These are phyloP conservation scores for Fusarium euwallaceae DNA, from an alignment of 2,329 filamentous ascomycete genomes.

Conservation along the genomic window DNA sequence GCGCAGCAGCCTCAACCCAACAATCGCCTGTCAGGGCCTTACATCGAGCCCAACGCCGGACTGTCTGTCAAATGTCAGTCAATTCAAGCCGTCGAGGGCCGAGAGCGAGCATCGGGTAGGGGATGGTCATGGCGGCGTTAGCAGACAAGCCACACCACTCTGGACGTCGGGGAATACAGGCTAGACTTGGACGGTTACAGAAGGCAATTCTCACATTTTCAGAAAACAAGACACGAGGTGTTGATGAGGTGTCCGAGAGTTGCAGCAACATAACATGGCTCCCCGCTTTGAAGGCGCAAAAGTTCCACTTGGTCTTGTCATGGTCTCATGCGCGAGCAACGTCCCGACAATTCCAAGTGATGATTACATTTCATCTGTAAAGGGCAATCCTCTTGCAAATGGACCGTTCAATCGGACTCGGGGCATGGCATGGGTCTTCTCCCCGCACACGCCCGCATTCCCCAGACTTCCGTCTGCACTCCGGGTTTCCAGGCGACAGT, in stretches of 20 bases:
- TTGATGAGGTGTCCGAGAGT: constrained; percentile 12
- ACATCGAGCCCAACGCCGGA: constrained; percentile 16
- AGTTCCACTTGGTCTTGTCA: constrained; percentile 34
- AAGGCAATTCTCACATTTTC: constrained; percentile 28
- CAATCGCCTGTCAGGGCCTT: constrained; percentile 18
- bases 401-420: constrained; percentile 22
- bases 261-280: constrained; percentile 26
- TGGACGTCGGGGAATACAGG: constrained; percentile 4
- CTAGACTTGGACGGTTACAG: constrained; percentile 33
- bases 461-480: constrained; percentile 30
- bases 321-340: constrained; percentile 29
- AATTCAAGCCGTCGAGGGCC: constrained; percentile 28
- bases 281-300: constrained; percentile 37
- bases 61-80: not conserved
- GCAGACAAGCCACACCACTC: constrained; percentile 34
- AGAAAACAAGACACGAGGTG: constrained; percentile 4
- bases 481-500: constrained; percentile 11
- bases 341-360: constrained; percentile 10
- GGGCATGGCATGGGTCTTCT: constrained; percentile 6
- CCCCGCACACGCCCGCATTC: constrained; percentile 32
- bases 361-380: constrained; percentile 25
- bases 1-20: constrained; percentile 22
- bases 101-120: constrained; percentile 1
- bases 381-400: constrained; percentile 14
- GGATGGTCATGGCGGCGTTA: constrained; percentile 18